Base-by-base conservation (phyloP, 2,329 filamentous ascomycete species). In the Fusarium floridanum region DNA sequence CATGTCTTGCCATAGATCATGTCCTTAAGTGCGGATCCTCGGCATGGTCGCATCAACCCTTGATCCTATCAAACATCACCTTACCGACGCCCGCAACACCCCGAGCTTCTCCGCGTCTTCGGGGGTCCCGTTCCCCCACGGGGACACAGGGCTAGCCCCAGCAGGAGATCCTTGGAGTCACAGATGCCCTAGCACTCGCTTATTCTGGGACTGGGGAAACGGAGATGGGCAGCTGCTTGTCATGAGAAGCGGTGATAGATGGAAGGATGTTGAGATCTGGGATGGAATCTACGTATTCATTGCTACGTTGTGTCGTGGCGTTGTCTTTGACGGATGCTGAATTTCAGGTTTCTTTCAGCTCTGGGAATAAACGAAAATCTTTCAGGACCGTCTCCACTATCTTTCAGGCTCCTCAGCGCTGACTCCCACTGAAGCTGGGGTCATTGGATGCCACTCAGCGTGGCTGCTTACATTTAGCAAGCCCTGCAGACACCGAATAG, bases 101-200 rank as follows among this genome's bases (percentile, higher is more conserved):
- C 61, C 68, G 72, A 57, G 22, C 66, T 72, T 74, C 41, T 72
- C 68, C 68, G 68, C 24, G 39, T 27, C 50, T 55, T 55, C 50
- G 50, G 50, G 50, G 27, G 27, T 65, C 16, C 59, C 29, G 57
- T 29, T 55, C 71, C 72, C 45, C 64, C 53, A 63, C 60, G 67
- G 57, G 61, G 50, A 45, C 60, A 61, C 64, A 62, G 57, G 72
- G 71, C 50, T 50, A 37, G 62, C 61, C 67, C 65, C 53, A 55
- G 50, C 20, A 61, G 41, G 10, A 32, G 56, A 63, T 14, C 61
- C 61, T 36, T 24, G 61, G 16, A 27, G 17, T 27, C 9, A 17
- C 16, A 53, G 29, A 41, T 43, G 10, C 22, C 17, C 24, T 48
- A 50, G 55, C 27, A 65, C 45, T 29, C 37, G 60, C 60, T 62